Evolutionary conservation across 495 filamentous ascomycete species (phyloP).

Genomic region (Daldinia grandis): DNA sequence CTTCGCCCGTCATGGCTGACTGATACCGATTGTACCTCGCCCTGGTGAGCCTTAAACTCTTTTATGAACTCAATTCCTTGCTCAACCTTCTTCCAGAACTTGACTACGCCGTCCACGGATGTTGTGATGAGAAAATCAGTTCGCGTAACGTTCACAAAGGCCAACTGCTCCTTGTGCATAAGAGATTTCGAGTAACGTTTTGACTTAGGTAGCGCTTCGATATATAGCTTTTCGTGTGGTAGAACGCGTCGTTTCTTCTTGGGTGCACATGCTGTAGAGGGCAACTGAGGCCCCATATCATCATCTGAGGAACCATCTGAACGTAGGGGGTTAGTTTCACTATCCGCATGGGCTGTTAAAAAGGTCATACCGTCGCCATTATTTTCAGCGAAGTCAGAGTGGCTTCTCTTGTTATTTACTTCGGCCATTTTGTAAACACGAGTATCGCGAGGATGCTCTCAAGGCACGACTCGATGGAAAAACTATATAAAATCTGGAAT

Average conservation of each 20-base stretch:
- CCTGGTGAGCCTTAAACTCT: conserved; percentile 89
- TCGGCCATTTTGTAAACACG: conserved; percentile 14
- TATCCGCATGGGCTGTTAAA: neutral
- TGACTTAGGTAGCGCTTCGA: conserved; percentile 85
- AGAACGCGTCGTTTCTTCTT: conserved; percentile 94
- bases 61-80: conserved; percentile 97
- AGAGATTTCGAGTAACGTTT: conserved; percentile 91
- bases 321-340: neutral
- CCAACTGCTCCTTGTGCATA: conserved; percentile 97
- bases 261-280: conserved; percentile 67
- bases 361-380: conserved; percentile 21
- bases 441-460: neutral
- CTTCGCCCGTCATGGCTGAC: conserved; percentile 90
- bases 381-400: conserved; percentile 30
- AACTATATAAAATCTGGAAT: neutral
- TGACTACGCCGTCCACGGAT: conserved; percentile 91
- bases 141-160: conserved; percentile 86
- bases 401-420: conserved; percentile 37
- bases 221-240: conserved; percentile 92
- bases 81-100: conserved; percentile 98
- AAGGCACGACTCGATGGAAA: neutral
- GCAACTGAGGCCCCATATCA: conserved; percentile 91
- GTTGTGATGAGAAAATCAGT: conserved; percentile 96
- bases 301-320: conserved; percentile 80
- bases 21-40: conserved; percentile 82